These are phyloP conservation scores for Colletotrichum graminicola DNA, from an alignment of 2,329 filamentous ascomycete species.

Conservation along the genomic window DNA sequence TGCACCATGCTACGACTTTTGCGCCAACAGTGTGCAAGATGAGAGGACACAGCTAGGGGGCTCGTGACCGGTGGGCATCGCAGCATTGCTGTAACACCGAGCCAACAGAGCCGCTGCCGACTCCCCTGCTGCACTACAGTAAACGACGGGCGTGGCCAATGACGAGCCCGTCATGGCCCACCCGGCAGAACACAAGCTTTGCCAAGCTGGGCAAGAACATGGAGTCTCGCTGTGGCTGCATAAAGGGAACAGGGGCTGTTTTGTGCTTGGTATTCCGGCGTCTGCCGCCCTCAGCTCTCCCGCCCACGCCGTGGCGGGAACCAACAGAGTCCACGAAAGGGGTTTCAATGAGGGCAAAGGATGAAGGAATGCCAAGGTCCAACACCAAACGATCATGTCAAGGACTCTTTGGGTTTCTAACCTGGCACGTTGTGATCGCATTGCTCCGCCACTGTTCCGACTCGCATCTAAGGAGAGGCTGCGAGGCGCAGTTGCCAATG, in stretches of 20 bases:
- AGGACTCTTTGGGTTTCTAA: no score
- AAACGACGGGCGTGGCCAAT: neutral
- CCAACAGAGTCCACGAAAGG: neutral
- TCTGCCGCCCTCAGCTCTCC: neutral
- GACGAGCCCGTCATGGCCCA: neutral
- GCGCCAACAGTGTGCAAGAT: neutral
- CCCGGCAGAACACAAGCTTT: constrained; percentile 1
- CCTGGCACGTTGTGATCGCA: neutral
- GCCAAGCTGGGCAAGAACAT: neutral
- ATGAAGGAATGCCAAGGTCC: no score
- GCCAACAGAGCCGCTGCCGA: neutral
- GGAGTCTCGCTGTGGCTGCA: neutral
- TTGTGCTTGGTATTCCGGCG: neutral
- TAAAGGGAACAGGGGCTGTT: neutral
- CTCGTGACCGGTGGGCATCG: neutral
- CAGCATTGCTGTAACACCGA: neutral
- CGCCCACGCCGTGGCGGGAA: neutral
- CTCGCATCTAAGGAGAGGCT: neutral
- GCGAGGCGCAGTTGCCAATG: neutral
- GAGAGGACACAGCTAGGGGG: neutral
- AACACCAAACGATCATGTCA: neutral
- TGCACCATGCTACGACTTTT: neutral
- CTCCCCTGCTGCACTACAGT: neutral
- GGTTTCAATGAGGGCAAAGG: neutral
- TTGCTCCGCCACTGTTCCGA: neutral